Base-by-base conservation (phyloP, 805 yeast species). In the Suhomyces xylopsoci region DNA sequence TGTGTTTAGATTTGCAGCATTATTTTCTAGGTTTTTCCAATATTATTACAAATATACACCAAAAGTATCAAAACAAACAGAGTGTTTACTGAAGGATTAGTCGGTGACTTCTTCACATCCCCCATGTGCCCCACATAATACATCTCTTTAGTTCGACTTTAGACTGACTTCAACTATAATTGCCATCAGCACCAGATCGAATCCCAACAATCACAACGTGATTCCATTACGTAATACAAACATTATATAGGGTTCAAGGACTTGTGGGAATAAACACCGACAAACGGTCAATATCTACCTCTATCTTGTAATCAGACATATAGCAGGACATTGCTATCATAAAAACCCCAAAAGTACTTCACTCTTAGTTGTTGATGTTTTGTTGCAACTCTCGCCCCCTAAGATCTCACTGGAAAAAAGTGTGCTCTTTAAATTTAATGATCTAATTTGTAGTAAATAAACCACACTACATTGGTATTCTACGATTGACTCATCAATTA, bases 351-450 rank as follows among this genome's bases (percentile, higher is more conserved):
- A 38, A n/a, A 7, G 12, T 5, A 17, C 10, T 17, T 17, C 3
- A 19, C 10, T 17, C 8, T 17, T 17, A 19, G n/a, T 7, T n/a
- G 1, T 32, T 1, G 17, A 7, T 32, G 7, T n/a, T 14, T 28
- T 28, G 32, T 28, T 28, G 32, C 32, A 32, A 8, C 45, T 20
- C 45, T 42, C 30, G 14, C 45, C 45, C 34, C 47, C 17, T 24
- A 25, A 44, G 26, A 44, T 24, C 47, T 24, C 34, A n/a, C 47
- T 22, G 25, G 45, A 42, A 44, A 44, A 44, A 44, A 44, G 34
- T 26, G 47, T 44, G 47, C 47, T 24, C 32, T 44, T 24, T n/a
- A 44, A 44, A 44, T 25, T 44, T 44, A 15, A 44, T 44, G 47
- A 44, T 44, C 47, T 24, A 42, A 22, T 14, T 42, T 38, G 42